Conservation (phyloP, 345 rosid species). For the Lagerstroemia speciosa region DNA sequence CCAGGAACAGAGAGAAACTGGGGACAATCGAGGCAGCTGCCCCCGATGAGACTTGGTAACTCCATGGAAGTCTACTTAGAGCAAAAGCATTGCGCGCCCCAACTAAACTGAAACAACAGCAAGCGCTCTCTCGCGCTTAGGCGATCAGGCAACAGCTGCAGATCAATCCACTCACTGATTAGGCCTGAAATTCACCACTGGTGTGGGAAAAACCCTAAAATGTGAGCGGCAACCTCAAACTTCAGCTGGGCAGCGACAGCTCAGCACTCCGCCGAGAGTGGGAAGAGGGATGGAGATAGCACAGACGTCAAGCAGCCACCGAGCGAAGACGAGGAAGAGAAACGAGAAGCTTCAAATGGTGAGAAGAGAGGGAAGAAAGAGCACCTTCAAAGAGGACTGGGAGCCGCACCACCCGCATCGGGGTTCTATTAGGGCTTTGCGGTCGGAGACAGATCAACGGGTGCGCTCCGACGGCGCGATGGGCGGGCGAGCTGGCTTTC, state of each 20-base stretch:
- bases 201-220: neutral
- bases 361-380: neutral
- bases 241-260: neutral
- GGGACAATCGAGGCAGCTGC: neutral
- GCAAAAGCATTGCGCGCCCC: neutral
- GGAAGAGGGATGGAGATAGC: no score
- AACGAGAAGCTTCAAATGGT: neutral
- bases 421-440: conserved; percentile 4
- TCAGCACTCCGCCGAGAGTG: no score
- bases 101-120: neutral
- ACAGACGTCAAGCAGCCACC: neutral
- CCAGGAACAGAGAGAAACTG: neutral
- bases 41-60: neutral
- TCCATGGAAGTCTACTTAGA: neutral
- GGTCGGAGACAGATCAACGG: neutral
- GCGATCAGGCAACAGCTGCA: neutral
- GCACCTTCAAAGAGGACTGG: neutral
- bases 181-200: neutral
- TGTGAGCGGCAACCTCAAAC: neutral
- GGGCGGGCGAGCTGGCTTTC: neutral
- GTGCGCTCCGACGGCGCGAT: neutral
- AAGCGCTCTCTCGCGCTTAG: neutral
- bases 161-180: neutral
- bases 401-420: neutral
- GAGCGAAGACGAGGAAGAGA: neutral